Conservation (phyloP, 2,329 filamentous ascomycete species). For the Fusarium sarcochroum region DNA sequence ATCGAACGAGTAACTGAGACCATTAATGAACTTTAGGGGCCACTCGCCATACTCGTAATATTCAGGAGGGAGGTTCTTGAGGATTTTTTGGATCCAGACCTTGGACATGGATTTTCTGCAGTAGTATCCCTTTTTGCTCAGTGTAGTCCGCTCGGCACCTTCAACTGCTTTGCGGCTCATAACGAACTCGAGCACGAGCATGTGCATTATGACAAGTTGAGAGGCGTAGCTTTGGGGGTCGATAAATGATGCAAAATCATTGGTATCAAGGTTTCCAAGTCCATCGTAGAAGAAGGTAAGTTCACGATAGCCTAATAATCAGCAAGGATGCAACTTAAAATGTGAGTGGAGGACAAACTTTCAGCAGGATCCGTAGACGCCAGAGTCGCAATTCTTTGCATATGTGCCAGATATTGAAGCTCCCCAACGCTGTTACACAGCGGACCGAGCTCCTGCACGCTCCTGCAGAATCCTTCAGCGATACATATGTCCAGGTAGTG, state of each 20-base stretch:
- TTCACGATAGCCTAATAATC: constrained; percentile 45
- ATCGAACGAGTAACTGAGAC: constrained; percentile 43
- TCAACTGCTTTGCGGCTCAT: constrained; percentile 45
- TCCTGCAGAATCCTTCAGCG: constrained; percentile 49
- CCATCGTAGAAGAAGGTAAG: constrained; percentile 50
- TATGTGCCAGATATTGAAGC: constrained; percentile 49
- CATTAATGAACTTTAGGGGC: constrained; percentile 47
- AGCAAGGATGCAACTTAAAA: background rate
- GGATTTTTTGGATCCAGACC: constrained; percentile 57
- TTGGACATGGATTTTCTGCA: constrained; percentile 50
- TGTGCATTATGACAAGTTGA: constrained; percentile 56
- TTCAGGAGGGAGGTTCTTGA: constrained; percentile 49
- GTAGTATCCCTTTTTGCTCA: constrained; percentile 32
- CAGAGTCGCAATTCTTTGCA: constrained; percentile 49
- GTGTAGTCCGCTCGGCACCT: constrained; percentile 3
- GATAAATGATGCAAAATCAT: constrained; percentile 53
- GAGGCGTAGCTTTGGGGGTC: constrained; percentile 50
- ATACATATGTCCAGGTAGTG: constrained; percentile 36
- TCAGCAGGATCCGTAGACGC: constrained; percentile 47
- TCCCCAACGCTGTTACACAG: constrained; percentile 53
- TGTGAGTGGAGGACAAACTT: constrained; percentile 40
- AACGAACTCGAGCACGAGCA: constrained; percentile 53
- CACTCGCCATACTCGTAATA: constrained; percentile 54
- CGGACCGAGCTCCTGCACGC: constrained; percentile 48
- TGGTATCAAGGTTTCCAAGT: constrained; percentile 46